Base-by-base conservation (phyloP, 2,329 filamentous ascomycete genomes). In the Exserohilum rostratum region DNA sequence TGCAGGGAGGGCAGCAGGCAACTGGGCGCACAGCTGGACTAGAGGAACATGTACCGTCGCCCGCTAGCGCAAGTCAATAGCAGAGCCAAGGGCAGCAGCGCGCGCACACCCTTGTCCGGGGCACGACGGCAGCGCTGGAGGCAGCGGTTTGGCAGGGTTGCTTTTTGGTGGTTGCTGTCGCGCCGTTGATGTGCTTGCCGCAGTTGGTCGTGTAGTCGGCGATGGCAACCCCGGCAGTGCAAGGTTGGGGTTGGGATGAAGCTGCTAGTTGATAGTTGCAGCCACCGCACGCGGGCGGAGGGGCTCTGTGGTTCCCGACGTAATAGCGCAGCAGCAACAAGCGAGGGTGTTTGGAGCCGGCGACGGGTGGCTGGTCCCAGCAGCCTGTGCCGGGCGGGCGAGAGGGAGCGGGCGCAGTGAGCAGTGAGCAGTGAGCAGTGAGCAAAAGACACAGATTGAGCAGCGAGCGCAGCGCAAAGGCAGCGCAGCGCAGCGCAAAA, bases 291-390 rank as follows among this genome's bases (percentile, higher is more conserved):
- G n/a, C n/a, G 50, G 39, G 46, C n/a, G 45, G 18, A 35, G 46
- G 17, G 15, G 37, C 31, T 22, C 9, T 50, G 12, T 35, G 50
- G 31, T 20, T 30, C 44, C 27, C 50, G 43, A 48, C 44, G 50
- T 42, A 53, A 53, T 48, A 47, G 44, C 35, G 50, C 50, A 52
- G 42, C 44, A 40, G 49, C 27, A n/a, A 20, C 38, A 20, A 20
- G 37, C 38, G n/a, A n/a, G n/a, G n/a, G n/a, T n/a, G n/a, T n/a
- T n/a, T n/a, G n/a, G n/a, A n/a, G n/a, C n/a, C n/a, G n/a, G n/a
- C n/a, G n/a, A n/a, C n/a, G n/a, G n/a, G n/a, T n/a, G n/a, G n/a
- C n/a, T n/a, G n/a, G n/a, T n/a, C n/a, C n/a, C n/a, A n/a, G n/a
- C n/a, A n/a, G n/a, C n/a, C n/a, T n/a, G n/a, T n/a, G n/a, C n/a